These are phyloP conservation scores for Reutealis trisperma DNA, from an alignment of 345 rosid species.

Conservation along the genomic window DNA sequence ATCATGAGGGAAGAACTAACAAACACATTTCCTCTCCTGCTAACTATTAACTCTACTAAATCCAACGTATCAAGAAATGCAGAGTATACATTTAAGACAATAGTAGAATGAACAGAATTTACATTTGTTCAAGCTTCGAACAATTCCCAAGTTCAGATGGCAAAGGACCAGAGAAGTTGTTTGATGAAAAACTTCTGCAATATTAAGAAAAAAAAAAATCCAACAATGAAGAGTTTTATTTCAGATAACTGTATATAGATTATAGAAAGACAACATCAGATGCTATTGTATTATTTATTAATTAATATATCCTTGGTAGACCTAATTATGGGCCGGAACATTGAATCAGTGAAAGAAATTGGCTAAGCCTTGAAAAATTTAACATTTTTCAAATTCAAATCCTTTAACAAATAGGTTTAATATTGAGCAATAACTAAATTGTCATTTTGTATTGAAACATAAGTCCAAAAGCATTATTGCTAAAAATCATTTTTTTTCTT, in stretches of 20 bases:
- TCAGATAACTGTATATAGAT: not conserved
- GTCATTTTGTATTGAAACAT: too few species aligned
- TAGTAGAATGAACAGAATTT: conserved; percentile 26
- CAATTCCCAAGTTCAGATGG: conserved; percentile 65
- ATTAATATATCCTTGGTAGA: not conserved
- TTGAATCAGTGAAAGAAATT: too few species aligned
- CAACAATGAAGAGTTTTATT: not conserved
- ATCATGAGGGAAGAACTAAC: not conserved
- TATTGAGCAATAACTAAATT: too few species aligned
- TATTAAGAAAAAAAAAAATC: conserved; percentile 5
- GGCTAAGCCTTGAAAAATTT: too few species aligned
- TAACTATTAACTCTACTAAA: not conserved
- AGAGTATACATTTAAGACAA: not conserved
- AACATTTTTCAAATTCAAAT: too few species aligned
- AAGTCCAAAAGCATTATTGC: too few species aligned
- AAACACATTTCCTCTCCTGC: not conserved
- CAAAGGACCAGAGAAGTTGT: conserved; percentile 70
- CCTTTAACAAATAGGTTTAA: too few species aligned
- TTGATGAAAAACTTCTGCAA: conserved; percentile 46
- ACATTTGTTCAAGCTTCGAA: conserved; percentile 51
- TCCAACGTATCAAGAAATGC: not conserved
- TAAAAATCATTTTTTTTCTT: too few species aligned
- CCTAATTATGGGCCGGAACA: too few species aligned
- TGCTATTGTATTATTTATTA: not conserved
- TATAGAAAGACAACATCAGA: not conserved